Evolutionary conservation across 73 alveolate genomes (phyloP).

Genomic region (Stentor coeruleus): DNA sequence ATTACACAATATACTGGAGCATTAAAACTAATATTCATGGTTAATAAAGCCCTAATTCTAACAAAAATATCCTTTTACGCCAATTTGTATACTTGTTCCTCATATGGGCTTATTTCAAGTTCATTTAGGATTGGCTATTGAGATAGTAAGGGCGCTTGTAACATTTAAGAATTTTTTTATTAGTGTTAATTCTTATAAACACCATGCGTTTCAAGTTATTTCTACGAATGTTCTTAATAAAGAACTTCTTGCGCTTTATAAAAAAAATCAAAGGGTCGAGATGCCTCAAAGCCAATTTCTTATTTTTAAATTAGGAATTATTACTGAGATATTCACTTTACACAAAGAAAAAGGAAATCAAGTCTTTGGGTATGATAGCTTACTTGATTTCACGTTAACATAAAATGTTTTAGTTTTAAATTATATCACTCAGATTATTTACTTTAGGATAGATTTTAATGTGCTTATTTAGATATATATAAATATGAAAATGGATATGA

Average conservation of each 20-base stretch:
- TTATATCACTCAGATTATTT: too few species aligned
- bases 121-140: neutral
- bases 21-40: neutral
- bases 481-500: too few species aligned
- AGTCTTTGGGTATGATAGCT: neutral
- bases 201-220: neutral
- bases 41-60: neutral
- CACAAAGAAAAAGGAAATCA: neutral
- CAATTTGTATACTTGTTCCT: neutral
- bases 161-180: too few species aligned
- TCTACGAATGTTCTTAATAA: neutral
- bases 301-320: neutral
- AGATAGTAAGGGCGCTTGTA: neutral
- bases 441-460: too few species aligned
- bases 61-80: conserved; percentile 10
- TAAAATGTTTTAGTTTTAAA: too few species aligned
- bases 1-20: neutral
- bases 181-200: neutral
- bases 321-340: neutral
- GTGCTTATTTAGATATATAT: too few species aligned
- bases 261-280: neutral
- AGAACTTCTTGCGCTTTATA: neutral
- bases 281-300: too few species aligned
- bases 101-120: neutral
- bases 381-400: neutral